Evolutionary conservation across 805 yeast species (phyloP).

Genomic region (Kodamaea restingae): DNA sequence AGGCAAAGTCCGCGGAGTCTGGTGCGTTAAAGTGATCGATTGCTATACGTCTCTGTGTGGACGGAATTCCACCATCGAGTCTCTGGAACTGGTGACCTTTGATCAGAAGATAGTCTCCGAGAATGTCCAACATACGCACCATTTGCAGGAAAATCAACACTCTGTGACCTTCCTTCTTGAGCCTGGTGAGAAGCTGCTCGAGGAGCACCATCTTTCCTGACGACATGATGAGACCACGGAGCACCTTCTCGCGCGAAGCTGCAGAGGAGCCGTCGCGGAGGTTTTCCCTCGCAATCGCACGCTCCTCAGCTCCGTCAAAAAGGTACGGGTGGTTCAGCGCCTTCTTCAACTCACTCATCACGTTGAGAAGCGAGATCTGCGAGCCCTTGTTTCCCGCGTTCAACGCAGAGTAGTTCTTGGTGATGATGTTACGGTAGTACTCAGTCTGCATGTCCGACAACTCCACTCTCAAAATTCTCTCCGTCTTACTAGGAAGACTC

Average conservation of each 20-base stretch:
- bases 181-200: constrained; percentile 80
- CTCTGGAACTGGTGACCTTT: constrained; percentile 89
- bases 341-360: constrained; percentile 93
- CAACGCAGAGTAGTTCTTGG: constrained; percentile 87
- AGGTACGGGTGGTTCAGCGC: constrained; percentile 97
- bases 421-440: constrained; percentile 88
- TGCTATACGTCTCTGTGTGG: constrained; percentile 87
- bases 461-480: constrained; percentile 91
- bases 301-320: constrained; percentile 88
- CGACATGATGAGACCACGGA: constrained; percentile 93
- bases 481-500: constrained; percentile 92
- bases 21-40: constrained; percentile 96
- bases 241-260: constrained; percentile 67
- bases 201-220: constrained; percentile 97
- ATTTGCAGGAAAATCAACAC: constrained; percentile 93
- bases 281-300: constrained; percentile 53
- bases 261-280: constrained; percentile 35
- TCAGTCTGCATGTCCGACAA: constrained; percentile 92
- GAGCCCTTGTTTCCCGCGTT: constrained; percentile 76
- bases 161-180: constrained; percentile 91
- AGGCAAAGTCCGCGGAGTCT: constrained; percentile 86
- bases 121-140: constrained; percentile 93
- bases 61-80: constrained; percentile 94
- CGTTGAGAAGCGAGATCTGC: constrained; percentile 82
- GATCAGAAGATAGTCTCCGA: constrained; percentile 87